Base-by-base conservation (phyloP, 1,284 basidiomycete species). In the Ceratobasidium sp. region DNA sequence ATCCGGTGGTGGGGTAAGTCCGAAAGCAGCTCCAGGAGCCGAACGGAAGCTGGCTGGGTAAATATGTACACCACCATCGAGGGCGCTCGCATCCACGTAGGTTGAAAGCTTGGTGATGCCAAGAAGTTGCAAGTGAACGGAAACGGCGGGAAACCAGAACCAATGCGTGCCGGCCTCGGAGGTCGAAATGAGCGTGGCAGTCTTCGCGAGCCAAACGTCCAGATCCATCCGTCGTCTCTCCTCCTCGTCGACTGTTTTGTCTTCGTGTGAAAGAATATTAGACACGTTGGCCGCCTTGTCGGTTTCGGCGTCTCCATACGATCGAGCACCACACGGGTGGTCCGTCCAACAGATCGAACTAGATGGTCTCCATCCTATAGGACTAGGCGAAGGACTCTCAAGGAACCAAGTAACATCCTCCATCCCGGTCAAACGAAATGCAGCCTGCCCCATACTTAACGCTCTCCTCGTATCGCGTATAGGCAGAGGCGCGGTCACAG, bases 171-270 rank as follows among this genome's bases (percentile, higher is more conserved):
- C 12, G 23, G 53, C n/a, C n/a, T 26, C 23, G 7, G 55, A 26
- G n/a, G 26, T 23, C 55, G 6, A 26, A 10, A 56, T 55, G 7
- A 7, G 55, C 10, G 55, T 23, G 6, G 12, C n/a, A 23, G n/a
- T 23, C 6, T 26, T 56, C n/a, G n/a, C 23, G n/a, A 7, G 55
- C 9, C 5, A 23, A 9, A 56, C n/a, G 5, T 56, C 15, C 10
- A 23, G 6, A 33, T 63, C 55, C 4, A 26, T 18, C 33, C 28
- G 1, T 44, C 42, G 56, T 15, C 40, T 40, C 28, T 49, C n/a
- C 6, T 44, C 75, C 40, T 77, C 73, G 33, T 77, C 64, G 23
- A 53, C 75, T 28, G 75, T 68, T 26, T 77, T 60, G 53, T 77
- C 55, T 33, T 67, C 64, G 9, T 51, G 44, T 26, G 64, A 28